phyloP scores from a whole-genome alignment of 75 land plant species.

The Cunninghamia lanceolata region DNA sequence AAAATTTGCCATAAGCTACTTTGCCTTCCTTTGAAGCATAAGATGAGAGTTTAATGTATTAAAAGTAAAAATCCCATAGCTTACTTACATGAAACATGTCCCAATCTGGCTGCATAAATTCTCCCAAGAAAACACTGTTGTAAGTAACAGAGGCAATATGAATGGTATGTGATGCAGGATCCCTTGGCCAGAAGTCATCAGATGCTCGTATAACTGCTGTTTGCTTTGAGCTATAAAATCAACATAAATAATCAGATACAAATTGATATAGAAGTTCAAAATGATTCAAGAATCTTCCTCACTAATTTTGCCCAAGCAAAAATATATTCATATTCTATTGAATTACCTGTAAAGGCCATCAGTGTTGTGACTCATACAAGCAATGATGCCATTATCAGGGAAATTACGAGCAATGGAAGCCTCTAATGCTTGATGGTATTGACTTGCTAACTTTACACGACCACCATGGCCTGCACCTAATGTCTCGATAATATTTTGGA shows the following conservation, averaged over 20 bases:
- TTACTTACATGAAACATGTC: constrained; percentile 89
- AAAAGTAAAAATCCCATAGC: neutral
- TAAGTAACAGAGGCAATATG: constrained; percentile 90
- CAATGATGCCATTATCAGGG: constrained; percentile 82
- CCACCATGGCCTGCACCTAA: constrained; percentile 91
- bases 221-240: constrained; percentile 52
- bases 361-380: constrained; percentile 97
- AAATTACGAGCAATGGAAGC: constrained; percentile 84
- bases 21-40: neutral
- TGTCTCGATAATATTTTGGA: constrained; percentile 86
- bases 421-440: constrained; percentile 80
- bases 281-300: neutral
- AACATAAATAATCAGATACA: neutral
- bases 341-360: constrained; percentile 82
- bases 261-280: neutral
- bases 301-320: neutral
- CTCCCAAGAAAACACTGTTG: constrained; percentile 83
- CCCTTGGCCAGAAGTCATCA: constrained; percentile 89
- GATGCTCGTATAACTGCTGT: constrained; percentile 79
- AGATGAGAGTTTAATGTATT: neutral
- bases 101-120: constrained; percentile 98
- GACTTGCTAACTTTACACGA: constrained; percentile 66
- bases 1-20: neutral
- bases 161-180: constrained; percentile 87
- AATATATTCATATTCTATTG: constrained; percentile 5